Evolutionary conservation across 352 stramenopile genomes (phyloP), one percentile per base, ranked within the genome.

Genomic region (Pythium utonaiense): DNA sequence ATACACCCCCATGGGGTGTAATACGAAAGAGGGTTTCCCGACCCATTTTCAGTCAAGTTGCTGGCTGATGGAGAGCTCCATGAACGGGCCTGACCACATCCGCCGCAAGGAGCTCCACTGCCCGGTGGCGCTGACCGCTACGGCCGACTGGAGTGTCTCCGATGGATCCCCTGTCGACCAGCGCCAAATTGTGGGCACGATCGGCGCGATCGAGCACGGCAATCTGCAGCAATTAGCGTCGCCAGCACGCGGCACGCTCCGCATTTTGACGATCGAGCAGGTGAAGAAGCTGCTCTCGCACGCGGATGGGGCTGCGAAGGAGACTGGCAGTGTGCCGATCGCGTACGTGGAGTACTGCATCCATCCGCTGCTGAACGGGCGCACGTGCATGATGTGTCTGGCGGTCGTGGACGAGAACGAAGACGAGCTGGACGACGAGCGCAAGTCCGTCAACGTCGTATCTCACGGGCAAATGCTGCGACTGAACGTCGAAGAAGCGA

Each of bases 401-500:
- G 77, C 71, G 16, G 56, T 82, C 60, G 83, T 93, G 40, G 81
- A 87, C 31, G 77, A 89, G 53, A 72, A 86, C 19, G 80, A 89
- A 7, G 77, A 80, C 56, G 78, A 84, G 21, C 71, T 83, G 66
- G 75, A 86, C 51, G 71, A 75, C 41, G 73, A 81, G 41, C 68
- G 59, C 17, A 55, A 53, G 40, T 88, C 80, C 6, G 83, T 93
- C 14, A 93, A 86, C 55, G 80, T 93, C n/a, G 73, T 93, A 0
- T 91, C 80, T 7, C 80, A 93, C 47, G 83, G 83, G 40, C 83
- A 93, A 97, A 66, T 97, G 75, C 80, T 99, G 80, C 71, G 95
- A 72, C 54, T 98, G 71, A 90, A 99, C 82, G 74, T 99, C 68
- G 59, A 99, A 82, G 89, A 98, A 99, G 69, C 97, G 87, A 82